Percentiles rank a stretch among this genome's conserved stretches.
Conservation (phyloP, 2,329 filamentous ascomycete genomes). For the Beauveria sp. region DNA sequence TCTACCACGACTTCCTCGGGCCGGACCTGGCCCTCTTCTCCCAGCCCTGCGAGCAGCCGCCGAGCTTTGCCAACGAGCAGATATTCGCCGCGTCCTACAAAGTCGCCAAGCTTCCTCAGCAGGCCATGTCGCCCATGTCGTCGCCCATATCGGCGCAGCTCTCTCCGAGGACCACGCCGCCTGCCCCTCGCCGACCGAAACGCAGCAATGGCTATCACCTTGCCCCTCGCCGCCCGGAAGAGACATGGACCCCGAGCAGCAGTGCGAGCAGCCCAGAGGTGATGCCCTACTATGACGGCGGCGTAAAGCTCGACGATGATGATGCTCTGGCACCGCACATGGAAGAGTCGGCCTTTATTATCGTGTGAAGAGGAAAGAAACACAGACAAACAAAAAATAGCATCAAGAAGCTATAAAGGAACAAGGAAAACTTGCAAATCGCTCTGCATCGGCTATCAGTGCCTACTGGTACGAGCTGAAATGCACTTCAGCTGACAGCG, state of each 20-base stretch:
- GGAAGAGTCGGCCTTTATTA: background rate
- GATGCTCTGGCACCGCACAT: background rate
- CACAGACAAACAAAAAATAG: background rate
- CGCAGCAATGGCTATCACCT: slow-evolving; percentile 9
- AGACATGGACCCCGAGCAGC: slow-evolving; percentile 2
- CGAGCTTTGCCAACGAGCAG: background rate
- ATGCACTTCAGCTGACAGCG: too few relatives aligned
- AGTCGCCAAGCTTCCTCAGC: background rate
- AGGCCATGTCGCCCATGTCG: background rate
- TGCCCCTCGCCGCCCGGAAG: background rate
- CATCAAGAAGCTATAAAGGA: background rate
- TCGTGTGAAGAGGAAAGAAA: background rate
- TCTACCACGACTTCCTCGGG: slow-evolving; percentile 6
- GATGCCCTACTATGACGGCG: background rate
- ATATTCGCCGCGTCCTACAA: slow-evolving; percentile 11
- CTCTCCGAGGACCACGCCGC: background rate
- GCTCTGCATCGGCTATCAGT: too few relatives aligned
- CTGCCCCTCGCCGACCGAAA: slow-evolving; percentile 1
- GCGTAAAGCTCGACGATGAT: slow-evolving; percentile 1
- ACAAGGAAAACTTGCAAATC: too few relatives aligned
- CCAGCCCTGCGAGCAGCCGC: background rate
- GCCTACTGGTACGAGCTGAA: too few relatives aligned
- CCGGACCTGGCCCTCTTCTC: slow-evolving; percentile 1
- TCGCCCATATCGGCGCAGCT: background rate
- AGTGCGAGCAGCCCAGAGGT: background rate